These are phyloP conservation scores for Pestalotiopsis sp. DNA, from an alignment of 2,329 filamentous ascomycete genomes.

Conservation along the genomic window DNA sequence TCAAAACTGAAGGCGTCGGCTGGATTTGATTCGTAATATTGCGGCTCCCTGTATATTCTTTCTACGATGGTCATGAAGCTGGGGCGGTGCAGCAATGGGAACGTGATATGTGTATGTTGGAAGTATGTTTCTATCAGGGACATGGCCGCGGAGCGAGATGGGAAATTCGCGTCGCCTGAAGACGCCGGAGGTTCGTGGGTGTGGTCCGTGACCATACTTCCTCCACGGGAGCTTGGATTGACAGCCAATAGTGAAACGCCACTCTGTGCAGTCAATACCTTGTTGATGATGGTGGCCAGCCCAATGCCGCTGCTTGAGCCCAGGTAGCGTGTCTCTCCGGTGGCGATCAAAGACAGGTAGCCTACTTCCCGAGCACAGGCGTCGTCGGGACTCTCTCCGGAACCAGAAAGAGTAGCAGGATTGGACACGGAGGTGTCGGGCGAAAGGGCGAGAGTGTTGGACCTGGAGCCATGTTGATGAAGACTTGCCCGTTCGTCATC, in stretches of 20 bases:
- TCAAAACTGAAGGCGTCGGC: not conserved
- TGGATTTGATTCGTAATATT: not conserved
- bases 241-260: not conserved
- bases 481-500: not conserved
- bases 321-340: not conserved
- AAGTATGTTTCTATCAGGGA: not conserved
- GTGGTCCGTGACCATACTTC: not conserved
- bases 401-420: not conserved
- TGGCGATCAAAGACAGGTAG: slow-evolving; percentile 3
- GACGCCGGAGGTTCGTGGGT: not conserved
- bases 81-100: not conserved
- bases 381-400: not conserved
- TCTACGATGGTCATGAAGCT: not conserved
- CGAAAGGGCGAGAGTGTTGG: not conserved
- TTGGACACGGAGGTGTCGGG: not conserved
- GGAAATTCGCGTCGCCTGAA: not conserved
- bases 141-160: not conserved
- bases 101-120: slow-evolving; percentile 1
- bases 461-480: not conserved
- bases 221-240: not conserved
- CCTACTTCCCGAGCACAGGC: not conserved
- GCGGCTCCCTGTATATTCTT: not conserved
- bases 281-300: slow-evolving; percentile 2
- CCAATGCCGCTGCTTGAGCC: slow-evolving; percentile 1
- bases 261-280: not conserved